A percentile compares a stretch with the other conserved stretches of the same genome.
These are phyloP conservation scores for Saccharum hybrid DNA, from an alignment of 202 grass and related monocot genomes.

Conservation along the genomic window DNA sequence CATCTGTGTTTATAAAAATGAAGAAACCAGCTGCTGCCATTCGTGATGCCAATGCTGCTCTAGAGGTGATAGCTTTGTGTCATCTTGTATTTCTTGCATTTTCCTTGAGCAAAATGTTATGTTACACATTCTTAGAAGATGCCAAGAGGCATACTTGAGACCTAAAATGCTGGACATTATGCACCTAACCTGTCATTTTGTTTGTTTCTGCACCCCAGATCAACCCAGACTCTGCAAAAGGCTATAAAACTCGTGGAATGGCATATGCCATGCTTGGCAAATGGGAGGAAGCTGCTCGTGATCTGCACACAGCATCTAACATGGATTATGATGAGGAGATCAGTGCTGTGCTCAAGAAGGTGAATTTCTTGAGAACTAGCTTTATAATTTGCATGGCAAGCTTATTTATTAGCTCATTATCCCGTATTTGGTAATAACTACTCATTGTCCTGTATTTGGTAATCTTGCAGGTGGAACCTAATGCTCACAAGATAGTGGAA, in stretches of 20 bases:
- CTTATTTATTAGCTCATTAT: constrained; percentile 1
- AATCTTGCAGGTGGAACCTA: constrained; percentile 81
- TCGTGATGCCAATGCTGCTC: constrained; percentile 86
- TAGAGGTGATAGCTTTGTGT: constrained; percentile 59
- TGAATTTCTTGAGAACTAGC: constrained; percentile 8
- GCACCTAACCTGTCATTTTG: constrained; percentile 26
- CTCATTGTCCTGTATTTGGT: neutral
- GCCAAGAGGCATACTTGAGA: constrained; percentile 19
- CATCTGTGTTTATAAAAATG: constrained; percentile 96
- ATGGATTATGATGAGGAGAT: constrained; percentile 99
- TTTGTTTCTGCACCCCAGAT: constrained; percentile 54
- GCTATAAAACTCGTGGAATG: constrained; percentile 91
- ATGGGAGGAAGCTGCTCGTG: constrained; percentile 89
- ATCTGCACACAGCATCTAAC: constrained; percentile 86
- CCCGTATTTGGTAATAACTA: neutral
- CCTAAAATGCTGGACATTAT: neutral
- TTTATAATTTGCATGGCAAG: constrained; percentile 20
- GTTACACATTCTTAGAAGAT: neutral
- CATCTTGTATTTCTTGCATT: neutral
- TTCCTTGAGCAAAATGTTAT: neutral
- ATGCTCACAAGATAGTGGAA: constrained; percentile 92
- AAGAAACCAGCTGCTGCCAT: constrained; percentile 97
- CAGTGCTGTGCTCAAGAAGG: constrained; percentile 83
- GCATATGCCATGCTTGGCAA: constrained; percentile 88
- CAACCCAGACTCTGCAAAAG: constrained; percentile 97